Evolutionary conservation across 768 basidiomycete species (phyloP).

Genomic region (Termitomyces sp.): DNA sequence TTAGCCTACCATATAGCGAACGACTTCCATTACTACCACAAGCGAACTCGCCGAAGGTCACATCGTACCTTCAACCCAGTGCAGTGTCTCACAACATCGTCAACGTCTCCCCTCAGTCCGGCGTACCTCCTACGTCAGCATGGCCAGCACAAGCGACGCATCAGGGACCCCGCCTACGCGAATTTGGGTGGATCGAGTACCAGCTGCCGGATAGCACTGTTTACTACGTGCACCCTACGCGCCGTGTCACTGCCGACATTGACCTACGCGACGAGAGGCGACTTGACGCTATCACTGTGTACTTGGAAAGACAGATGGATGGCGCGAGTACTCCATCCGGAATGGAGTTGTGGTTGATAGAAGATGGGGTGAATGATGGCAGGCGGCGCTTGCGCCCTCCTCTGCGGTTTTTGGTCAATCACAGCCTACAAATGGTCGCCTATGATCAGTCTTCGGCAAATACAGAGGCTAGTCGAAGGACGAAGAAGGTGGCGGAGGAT

Average conservation of each 20-base stretch:
- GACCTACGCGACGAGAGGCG: constrained; percentile 53
- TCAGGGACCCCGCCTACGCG: constrained; percentile 33
- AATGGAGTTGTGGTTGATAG: constrained; percentile 64
- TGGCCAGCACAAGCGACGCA: constrained; percentile 19
- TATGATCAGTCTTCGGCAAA: constrained; percentile 36
- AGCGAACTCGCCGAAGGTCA: constrained; percentile 23
- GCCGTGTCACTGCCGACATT: constrained; percentile 66
- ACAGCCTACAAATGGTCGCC: constrained; percentile 51
- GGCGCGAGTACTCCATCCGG: constrained; percentile 27
- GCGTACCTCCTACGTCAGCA: constrained; percentile 11
- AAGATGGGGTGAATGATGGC: constrained; percentile 24
- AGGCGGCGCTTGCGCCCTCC: constrained; percentile 32
- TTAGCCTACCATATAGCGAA: constrained; percentile 36
- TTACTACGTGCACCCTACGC: constrained; percentile 67
- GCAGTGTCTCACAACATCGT: constrained; percentile 14
- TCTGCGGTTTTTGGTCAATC: constrained; percentile 62
- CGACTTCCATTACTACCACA: constrained; percentile 46
- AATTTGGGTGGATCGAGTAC: constrained; percentile 74
- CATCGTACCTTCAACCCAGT: constrained; percentile 25
- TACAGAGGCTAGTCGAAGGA: constrained; percentile 20
- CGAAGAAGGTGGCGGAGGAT: constrained; percentile 28
- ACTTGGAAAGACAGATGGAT: constrained; percentile 36
- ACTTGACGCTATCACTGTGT: constrained; percentile 47
- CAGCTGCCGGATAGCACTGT: constrained; percentile 67
- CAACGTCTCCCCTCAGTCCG: constrained; percentile 22